Evolutionary conservation across 495 filamentous ascomycete species (phyloP).

Genomic region (Poronia punctata): DNA sequence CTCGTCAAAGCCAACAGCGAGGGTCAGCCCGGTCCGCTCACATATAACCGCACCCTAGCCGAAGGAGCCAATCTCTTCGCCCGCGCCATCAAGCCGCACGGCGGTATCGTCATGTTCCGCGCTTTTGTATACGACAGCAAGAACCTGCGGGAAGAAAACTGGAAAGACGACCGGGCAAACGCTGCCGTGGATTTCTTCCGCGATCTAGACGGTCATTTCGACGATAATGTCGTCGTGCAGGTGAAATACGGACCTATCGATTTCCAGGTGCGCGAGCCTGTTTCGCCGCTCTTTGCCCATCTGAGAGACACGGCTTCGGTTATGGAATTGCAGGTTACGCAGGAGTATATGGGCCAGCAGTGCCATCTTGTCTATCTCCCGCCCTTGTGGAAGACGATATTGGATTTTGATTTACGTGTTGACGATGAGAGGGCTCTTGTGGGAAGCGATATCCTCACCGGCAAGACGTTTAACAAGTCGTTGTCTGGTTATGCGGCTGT

Average conservation of each 20-base stretch:
- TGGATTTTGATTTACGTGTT: constrained; percentile 60
- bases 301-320: constrained; percentile 49
- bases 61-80: constrained; percentile 68
- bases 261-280: constrained; percentile 67
- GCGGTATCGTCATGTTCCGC: constrained; percentile 65
- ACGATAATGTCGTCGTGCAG: constrained; percentile 64
- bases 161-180: constrained; percentile 63
- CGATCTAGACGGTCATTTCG: constrained; percentile 56
- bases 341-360: constrained; percentile 69
- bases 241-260: constrained; percentile 72
- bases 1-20: constrained; percentile 71
- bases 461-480: constrained; percentile 50
- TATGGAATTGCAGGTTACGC: constrained; percentile 60
- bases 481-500: constrained; percentile 60
- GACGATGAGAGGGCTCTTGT: constrained; percentile 44
- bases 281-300: constrained; percentile 63
- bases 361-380: constrained; percentile 59
- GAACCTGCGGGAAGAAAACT: constrained; percentile 45
- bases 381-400: constrained; percentile 59
- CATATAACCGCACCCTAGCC: constrained; percentile 62
- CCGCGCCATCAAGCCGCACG: constrained; percentile 49
- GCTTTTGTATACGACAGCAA: constrained; percentile 64
- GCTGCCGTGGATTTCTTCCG: constrained; percentile 63
- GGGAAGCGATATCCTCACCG: constrained; percentile 51
- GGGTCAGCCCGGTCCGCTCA: constrained; percentile 62